phyloP scores from a whole-genome alignment of 2,329 filamentous ascomycete genomes.

The Arthrinium puccinioides region DNA sequence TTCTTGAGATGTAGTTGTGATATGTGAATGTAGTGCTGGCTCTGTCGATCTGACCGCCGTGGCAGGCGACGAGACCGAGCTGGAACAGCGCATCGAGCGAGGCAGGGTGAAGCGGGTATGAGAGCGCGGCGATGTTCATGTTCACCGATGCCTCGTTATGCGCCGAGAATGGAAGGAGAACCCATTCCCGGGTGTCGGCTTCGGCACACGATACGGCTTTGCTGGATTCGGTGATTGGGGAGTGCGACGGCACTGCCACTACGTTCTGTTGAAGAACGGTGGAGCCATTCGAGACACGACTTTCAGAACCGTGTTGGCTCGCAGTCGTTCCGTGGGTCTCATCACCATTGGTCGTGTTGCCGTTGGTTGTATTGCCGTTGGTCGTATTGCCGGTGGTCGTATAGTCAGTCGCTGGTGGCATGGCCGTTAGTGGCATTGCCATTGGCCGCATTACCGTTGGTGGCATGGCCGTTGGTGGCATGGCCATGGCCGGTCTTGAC shows the following conservation, averaged over 20 bases:
- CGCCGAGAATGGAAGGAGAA: background rate
- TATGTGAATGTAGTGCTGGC: slow-evolving; percentile 9
- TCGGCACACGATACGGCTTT: background rate
- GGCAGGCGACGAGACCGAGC: slow-evolving; percentile 12
- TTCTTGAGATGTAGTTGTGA: slow-evolving; percentile 8
- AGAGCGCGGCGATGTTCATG: background rate
- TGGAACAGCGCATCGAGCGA: slow-evolving; percentile 11
- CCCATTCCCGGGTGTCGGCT: background rate
- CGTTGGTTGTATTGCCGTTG: background rate
- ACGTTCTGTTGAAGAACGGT: background rate
- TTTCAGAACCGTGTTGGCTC: background rate
- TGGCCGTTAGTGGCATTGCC: too few species aligned
- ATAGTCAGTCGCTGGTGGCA: too few species aligned
- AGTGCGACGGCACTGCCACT: background rate
- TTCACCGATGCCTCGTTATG: background rate
- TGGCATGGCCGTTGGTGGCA: background rate
- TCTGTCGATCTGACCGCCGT: slow-evolving; percentile 8
- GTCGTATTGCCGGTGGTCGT: background rate
- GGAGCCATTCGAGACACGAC: background rate
- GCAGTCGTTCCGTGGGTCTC: background rate
- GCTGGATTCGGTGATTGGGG: background rate
- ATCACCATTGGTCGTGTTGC: too few species aligned
- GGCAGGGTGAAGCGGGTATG: slow-evolving; percentile 13
- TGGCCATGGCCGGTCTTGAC: background rate
- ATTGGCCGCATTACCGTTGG: background rate